Conservation (phyloP, 768 basidiomycete species). For the Suillus paluster region DNA sequence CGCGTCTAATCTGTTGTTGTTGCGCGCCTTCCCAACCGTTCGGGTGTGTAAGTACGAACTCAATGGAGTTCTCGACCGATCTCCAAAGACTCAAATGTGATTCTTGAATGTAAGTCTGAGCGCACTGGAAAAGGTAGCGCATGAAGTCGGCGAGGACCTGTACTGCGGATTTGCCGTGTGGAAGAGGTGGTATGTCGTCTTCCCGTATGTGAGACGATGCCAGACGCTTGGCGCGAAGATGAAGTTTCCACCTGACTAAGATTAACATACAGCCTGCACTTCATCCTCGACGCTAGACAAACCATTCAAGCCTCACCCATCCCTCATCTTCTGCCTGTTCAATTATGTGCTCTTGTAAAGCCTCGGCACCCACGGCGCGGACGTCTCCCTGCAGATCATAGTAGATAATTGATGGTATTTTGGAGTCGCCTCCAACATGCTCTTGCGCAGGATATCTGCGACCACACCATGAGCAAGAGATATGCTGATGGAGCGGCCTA, state of each 20-base stretch:
- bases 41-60: constrained; percentile 53
- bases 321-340: constrained; percentile 45
- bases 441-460: constrained; percentile 52
- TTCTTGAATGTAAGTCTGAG: constrained; percentile 48
- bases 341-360: constrained; percentile 43
- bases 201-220: too few relatives aligned
- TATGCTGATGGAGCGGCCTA: background rate
- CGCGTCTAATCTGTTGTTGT: constrained; percentile 33
- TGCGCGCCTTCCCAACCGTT: constrained; percentile 53
- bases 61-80: constrained; percentile 43
- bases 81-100: too few relatives aligned
- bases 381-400: constrained; percentile 47
- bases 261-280: too few relatives aligned
- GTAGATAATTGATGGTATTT: constrained; percentile 54
- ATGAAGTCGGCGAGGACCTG: constrained; percentile 56
- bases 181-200: constrained; percentile 49
- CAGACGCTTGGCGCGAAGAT: constrained; percentile 41
- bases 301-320: constrained; percentile 38
- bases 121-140: constrained; percentile 47
- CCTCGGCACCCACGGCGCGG: constrained; percentile 51
- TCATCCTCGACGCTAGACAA: too few relatives aligned
- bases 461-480: constrained; percentile 9
- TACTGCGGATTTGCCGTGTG: constrained; percentile 43
- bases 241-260: constrained; percentile 46
- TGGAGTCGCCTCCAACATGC: constrained; percentile 48